Evolutionary conservation across 345 rosid species (phyloP), one percentile per base, ranked within the genome.

Genomic region (Salix exigua): DNA sequence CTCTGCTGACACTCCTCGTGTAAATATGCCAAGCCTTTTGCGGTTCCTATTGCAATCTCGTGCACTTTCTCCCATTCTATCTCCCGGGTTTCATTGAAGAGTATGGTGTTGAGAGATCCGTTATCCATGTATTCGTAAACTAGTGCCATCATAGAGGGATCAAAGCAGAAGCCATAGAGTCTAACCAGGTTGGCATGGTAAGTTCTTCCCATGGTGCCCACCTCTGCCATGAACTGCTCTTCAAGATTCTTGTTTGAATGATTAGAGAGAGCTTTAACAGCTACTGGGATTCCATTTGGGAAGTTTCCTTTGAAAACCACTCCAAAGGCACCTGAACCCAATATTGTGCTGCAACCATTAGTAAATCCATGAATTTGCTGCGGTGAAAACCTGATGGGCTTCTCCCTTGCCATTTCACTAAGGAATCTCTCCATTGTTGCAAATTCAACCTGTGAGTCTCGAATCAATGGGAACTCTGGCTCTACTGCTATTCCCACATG

Each of bases 171-270:
- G 2, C 88, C 91, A 0, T 70, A 69, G 5, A 81, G 85, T 61
- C 77, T 74, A 28, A 81, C 84, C 38, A 88, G 70, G 73, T 84
- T 82, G 42, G 75, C 31, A 68, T 84, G 88, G 63, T 81, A 78
- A 30, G 76, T 72, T 79, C 83, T 82, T 42, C 86, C 88, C 0
- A 88, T 84, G 33, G 91, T 79, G 35, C 84, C 67, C 7, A 86
- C 84, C 62, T 86, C 89, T 13, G 86, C 84, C 78, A 81, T 82
- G 79, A 84, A 84, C 18, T 84, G 88, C 12, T 78, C 85, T 40
- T 85, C 86, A 4, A 78, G 30, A 46, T 75, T 62, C 79, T 78
- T 66, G 35, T 78, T 44, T 1, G 72, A 72, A 42, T 31, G 26
- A 10, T 33, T 62, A 0, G 55, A 44, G 16, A 86, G 80, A 38